Percentiles rank a stretch among this genome's conserved stretches.
Evolutionary conservation across 2,329 filamentous ascomycete genomes (phyloP).

Genomic region (Chrysoporthe deuterocubensis): DNA sequence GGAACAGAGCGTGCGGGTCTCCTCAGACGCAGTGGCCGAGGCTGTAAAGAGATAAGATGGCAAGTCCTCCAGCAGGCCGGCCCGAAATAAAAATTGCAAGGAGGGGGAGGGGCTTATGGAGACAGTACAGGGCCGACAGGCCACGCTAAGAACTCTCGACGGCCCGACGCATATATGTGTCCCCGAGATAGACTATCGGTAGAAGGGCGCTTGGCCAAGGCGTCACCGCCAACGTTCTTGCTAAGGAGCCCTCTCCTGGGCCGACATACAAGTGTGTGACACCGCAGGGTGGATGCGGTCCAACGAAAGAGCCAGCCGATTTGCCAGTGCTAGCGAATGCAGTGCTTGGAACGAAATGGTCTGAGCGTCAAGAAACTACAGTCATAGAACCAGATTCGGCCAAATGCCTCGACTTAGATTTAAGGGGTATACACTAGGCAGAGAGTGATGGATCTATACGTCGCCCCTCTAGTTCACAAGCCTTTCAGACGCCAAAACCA

Average conservation of each 20-base stretch:
- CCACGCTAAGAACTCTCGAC: neutral
- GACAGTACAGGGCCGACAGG: neutral
- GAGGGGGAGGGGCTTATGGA: neutral
- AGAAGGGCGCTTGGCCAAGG: neutral
- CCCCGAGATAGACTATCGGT: neutral
- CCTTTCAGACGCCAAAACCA: neutral
- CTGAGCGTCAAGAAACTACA: too few relatives aligned
- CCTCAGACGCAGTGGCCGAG: constrained; percentile 27
- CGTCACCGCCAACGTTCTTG: neutral
- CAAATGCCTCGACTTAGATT: neutral
- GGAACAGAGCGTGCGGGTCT: constrained; percentile 74
- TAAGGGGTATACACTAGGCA: neutral
- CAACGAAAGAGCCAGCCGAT: neutral
- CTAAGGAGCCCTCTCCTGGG: neutral
- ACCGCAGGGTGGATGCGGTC: neutral
- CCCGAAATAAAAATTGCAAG: neutral
- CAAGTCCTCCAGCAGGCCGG: neutral
- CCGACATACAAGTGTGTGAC: neutral
- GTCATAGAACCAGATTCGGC: neutral
- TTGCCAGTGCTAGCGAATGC: neutral
- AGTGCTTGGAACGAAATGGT: too few relatives aligned
- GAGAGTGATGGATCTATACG: neutral
- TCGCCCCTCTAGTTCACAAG: neutral
- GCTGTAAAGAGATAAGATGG: constrained; percentile 8
- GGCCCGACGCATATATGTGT: neutral